Evolutionary conservation across 164 flowering plant species (phyloP), one percentile per base, ranked within the genome.

Genomic region (Chimonanthus praecox): DNA sequence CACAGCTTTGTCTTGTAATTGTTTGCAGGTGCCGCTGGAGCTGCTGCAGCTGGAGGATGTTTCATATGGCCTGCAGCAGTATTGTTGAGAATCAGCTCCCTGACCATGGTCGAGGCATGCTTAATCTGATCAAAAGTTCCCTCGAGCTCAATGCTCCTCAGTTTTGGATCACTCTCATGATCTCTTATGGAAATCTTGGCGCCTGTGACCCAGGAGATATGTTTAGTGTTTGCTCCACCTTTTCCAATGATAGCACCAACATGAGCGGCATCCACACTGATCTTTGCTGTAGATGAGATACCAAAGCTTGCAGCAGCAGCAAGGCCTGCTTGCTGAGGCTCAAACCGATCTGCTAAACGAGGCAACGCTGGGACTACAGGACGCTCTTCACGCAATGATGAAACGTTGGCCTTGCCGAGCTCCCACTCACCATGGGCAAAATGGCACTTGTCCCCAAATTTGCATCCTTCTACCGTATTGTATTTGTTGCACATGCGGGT

Each of bases 231-330:
- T 61, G 90, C 90, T 43, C 99, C 99, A 46, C 88, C 89, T 78
- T 95, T 92, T 58, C 99, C 99, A 58, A 93, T 95, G 65, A 95
- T 90, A 70, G 96, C 90, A 33, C 99, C 98, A 2, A 97, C 92
- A 48, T 89, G 89, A 18, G 97, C 88, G 5, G 94, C 92, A 82
- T 93, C 98, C 0, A 95, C 91, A 60, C 97, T 91, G 73, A 95
- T 90, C 81, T 93, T 95, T 8, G 98, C 90, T 46, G 96, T 89
- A 33, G 97, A 90, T 0, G 89, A 85, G 20, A 88, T 89, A 58
- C 99, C 98, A 76, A 94, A 94, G 77, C 86, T 83, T 21, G 87
- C 85, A 3, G 89, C 89, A 69, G 88, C 83, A 5, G 85, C 89
- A 58, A 58, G 69, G 64, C 75, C 75, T 50, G 80, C 81, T 10